Evolutionary conservation across 805 yeast species (phyloP), one percentile per base, ranked within the genome.

Genomic region (Yamadazyma takamatsuzukensis): DNA sequence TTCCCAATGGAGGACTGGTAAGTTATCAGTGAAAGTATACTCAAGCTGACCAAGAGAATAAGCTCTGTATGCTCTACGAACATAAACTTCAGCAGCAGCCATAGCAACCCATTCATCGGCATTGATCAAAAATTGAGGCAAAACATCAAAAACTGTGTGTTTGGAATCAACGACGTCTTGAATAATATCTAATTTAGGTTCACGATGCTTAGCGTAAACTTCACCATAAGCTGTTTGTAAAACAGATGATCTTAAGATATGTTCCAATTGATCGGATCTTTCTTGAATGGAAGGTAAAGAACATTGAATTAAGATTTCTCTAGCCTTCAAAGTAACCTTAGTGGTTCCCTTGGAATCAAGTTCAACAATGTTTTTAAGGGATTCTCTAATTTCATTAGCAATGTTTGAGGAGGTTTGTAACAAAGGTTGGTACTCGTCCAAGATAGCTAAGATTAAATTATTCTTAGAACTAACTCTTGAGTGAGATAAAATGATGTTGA

Each of bases 61-160:
- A 23, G 97, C 97, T 53, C 97, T 80, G 70, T 89, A 93, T 27
- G 97, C 95, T 60, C 98, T 83, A 60, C 97, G 83, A 39, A 89
- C 81, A 61, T 93, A 93, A 38, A 93, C 95, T 64, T 93, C 97
- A 28, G 95, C 87, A 22, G 98, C 97, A 22, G 98, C 97, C 45
- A 90, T 76, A 3, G 90, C 83, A 40, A 93, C 90, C 72, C 86
- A 85, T 29, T 83, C 84, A 53, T 94, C 97, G 9, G 73, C 53
- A 48, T 86, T 83, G 34, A 74, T 77, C 64, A 93, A 77, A 65
- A 93, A 93, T 64, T 87, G 97, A 27, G 95, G 75, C 58, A 93
- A 74, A 23, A 94, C 97, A 56, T 93, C 99, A 58, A 90, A 93
- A 13, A 93, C 97, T 39, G 90, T 86, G 65, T 86, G 94, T 58